phyloP scores from a whole-genome alignment of 371 early-diverging fungal genomes.

The Capillidium rhysosporum region DNA sequence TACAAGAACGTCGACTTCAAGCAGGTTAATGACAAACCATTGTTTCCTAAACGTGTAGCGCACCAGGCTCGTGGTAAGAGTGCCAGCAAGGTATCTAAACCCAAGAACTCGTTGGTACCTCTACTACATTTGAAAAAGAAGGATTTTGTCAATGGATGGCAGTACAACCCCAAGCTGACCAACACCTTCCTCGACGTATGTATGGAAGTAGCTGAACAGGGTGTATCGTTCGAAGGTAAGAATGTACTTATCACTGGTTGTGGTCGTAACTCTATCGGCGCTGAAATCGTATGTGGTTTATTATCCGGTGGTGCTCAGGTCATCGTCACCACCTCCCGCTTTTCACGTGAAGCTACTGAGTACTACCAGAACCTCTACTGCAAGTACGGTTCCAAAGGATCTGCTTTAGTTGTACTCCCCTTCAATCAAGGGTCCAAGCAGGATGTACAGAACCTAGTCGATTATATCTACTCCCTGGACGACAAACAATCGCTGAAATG shows the following conservation, averaged over 20 bases:
- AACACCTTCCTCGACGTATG: constrained; percentile 52
- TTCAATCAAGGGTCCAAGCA: constrained; percentile 84
- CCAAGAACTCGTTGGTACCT: constrained; percentile 40
- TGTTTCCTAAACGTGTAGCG: background rate
- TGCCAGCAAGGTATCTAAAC: constrained; percentile 29
- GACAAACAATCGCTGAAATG: constrained; percentile 57
- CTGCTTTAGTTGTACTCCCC: constrained; percentile 77
- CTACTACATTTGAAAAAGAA: constrained; percentile 56
- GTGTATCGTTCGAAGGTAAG: constrained; percentile 61
- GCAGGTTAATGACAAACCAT: constrained; percentile 15
- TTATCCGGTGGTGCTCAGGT: constrained; percentile 82
- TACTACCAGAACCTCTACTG: constrained; percentile 82
- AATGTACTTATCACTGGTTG: constrained; percentile 81
- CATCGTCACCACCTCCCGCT: constrained; percentile 83
- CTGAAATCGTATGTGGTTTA: constrained; percentile 67
- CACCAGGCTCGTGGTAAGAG: constrained; percentile 11
- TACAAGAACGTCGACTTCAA: constrained; percentile 43
- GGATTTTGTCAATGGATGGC: constrained; percentile 41
- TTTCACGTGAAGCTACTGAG: constrained; percentile 56
- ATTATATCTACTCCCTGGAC: constrained; percentile 68
- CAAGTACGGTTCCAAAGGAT: constrained; percentile 68
- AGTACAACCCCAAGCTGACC: constrained; percentile 46
- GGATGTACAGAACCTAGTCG: constrained; percentile 58
- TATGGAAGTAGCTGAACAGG: constrained; percentile 42
- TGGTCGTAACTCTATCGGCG: constrained; percentile 79